These are phyloP conservation scores for Orbilia blumenaviensis DNA, from an alignment of 2,329 filamentous ascomycete species.

Conservation along the genomic window DNA sequence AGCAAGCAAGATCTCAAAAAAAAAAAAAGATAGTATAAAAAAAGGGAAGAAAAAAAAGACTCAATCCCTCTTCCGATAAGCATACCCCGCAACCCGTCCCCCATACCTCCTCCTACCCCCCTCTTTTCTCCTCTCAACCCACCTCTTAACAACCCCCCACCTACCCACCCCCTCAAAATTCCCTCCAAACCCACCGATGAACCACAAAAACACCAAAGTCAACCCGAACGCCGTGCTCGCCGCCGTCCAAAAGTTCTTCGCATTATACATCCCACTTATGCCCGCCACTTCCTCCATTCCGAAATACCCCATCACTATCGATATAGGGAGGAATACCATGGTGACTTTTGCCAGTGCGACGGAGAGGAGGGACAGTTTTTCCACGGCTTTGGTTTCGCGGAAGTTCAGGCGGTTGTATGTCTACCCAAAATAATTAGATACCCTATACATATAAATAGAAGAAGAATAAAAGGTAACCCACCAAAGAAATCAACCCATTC, in stretches of 20 bases:
- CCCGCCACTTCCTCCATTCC: slow-evolving; percentile 61
- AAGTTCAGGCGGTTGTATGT: slow-evolving; percentile 68
- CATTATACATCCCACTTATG: slow-evolving; percentile 36
- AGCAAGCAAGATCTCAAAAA: background rate
- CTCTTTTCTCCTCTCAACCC: slow-evolving; percentile 26
- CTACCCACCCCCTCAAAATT: slow-evolving; percentile 25
- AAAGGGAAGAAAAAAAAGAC: too few relatives aligned
- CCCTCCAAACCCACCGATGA: slow-evolving; percentile 39
- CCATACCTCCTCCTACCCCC: slow-evolving; percentile 12
- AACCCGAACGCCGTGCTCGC: slow-evolving; percentile 34
- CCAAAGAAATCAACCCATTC: slow-evolving; percentile 63
- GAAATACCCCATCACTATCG: slow-evolving; percentile 66
- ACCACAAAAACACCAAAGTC: slow-evolving; percentile 43
- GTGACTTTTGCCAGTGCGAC: slow-evolving; percentile 66
- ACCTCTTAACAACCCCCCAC: slow-evolving; percentile 21
- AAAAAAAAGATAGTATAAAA: too few relatives aligned
- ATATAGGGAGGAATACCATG: slow-evolving; percentile 66
- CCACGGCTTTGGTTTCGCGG: slow-evolving; percentile 65
- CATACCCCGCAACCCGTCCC: slow-evolving; percentile 5
- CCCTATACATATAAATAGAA: background rate
- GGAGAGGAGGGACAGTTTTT: slow-evolving; percentile 65
- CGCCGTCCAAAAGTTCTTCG: slow-evolving; percentile 31
- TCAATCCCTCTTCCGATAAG: background rate
- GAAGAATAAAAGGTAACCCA: background rate
- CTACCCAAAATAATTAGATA: slow-evolving; percentile 43